These are phyloP conservation scores for Glycine latifolia DNA, from an alignment of 306 rosid genomes.

Conservation along the genomic window DNA sequence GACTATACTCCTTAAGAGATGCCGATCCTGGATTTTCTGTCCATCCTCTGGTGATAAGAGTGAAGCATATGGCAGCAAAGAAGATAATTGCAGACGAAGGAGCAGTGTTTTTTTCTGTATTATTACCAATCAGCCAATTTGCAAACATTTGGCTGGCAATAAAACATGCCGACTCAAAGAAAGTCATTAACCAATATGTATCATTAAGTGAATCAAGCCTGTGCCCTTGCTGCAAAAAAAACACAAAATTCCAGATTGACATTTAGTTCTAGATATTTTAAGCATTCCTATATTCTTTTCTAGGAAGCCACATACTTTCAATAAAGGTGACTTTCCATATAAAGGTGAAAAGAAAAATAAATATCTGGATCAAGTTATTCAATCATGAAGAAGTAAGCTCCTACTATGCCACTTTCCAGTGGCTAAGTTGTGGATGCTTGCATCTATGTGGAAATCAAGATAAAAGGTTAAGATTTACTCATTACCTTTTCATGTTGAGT, in stretches of 20 bases:
- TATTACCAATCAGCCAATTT: constrained; percentile 77
- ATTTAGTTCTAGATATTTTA: constrained; percentile 35
- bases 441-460: constrained; percentile 34
- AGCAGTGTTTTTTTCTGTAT: constrained; percentile 52
- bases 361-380: constrained; percentile 36
- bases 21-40: constrained; percentile 60
- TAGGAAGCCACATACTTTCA: constrained; percentile 5
- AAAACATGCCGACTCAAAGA: constrained; percentile 79
- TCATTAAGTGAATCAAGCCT: constrained; percentile 84
- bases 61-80: constrained; percentile 68
- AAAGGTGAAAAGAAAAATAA: constrained; percentile 8
- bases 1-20: constrained; percentile 70
- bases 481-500: constrained; percentile 87
- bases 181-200: constrained; percentile 91
- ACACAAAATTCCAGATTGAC: constrained; percentile 21
- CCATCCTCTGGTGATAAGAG: constrained; percentile 71
- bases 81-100: constrained; percentile 65
- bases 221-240: constrained; percentile 82
- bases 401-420: constrained; percentile 25
- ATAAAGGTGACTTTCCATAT: not conserved
- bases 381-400: constrained; percentile 40
- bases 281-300: constrained; percentile 16
- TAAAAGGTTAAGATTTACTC: constrained; percentile 34
- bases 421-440: constrained; percentile 36
- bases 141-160: constrained; percentile 90